Percentiles rank a stretch among this genome's conserved stretches.
Evolutionary conservation across 2,329 filamentous ascomycete species (phyloP).

Genomic region (Cercospora sojina): DNA sequence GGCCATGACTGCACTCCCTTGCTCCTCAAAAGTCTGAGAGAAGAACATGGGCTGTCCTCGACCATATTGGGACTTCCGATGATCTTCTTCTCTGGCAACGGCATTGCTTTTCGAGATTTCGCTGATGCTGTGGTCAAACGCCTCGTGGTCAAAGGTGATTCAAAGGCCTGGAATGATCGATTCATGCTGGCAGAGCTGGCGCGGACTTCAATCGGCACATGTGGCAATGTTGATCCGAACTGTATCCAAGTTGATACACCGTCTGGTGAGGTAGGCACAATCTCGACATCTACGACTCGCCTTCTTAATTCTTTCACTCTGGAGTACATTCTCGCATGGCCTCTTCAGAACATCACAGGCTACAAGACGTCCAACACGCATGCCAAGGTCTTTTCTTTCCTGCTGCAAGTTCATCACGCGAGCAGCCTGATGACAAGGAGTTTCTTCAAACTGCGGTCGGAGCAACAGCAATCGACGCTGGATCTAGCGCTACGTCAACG

Average conservation of each 20-base stretch:
- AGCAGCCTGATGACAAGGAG: slow-evolving; percentile 62
- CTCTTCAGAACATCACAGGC: slow-evolving; percentile 69
- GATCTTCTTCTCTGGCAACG: slow-evolving; percentile 76
- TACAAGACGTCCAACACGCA: slow-evolving; percentile 65
- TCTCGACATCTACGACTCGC: slow-evolving; percentile 9
- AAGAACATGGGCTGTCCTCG: slow-evolving; percentile 64
- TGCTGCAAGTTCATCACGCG: slow-evolving; percentile 75
- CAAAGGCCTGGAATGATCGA: slow-evolving; percentile 69
- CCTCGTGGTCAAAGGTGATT: slow-evolving; percentile 57
- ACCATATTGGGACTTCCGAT: slow-evolving; percentile 66
- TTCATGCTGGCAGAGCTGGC: slow-evolving; percentile 77
- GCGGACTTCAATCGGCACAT: slow-evolving; percentile 64
- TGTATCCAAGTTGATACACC: slow-evolving; percentile 60
- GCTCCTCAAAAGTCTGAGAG: slow-evolving; percentile 65
- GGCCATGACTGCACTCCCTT: slow-evolving; percentile 67
- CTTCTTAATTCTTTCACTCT: slow-evolving; percentile 23
- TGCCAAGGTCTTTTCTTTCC: slow-evolving; percentile 69
- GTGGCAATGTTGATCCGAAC: slow-evolving; percentile 57
- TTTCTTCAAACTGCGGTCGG: slow-evolving; percentile 37
- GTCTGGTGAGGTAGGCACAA: slow-evolving; percentile 47
- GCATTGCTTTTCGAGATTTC: slow-evolving; percentile 64
- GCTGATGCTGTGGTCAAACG: slow-evolving; percentile 70
- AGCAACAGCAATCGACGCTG: slow-evolving; percentile 35
- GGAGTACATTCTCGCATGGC: slow-evolving; percentile 51
- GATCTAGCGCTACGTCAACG: slow-evolving; percentile 60